These are phyloP conservation scores for Sclerotinia subarctica DNA, from an alignment of 2,329 filamentous ascomycete genomes.

Conservation along the genomic window DNA sequence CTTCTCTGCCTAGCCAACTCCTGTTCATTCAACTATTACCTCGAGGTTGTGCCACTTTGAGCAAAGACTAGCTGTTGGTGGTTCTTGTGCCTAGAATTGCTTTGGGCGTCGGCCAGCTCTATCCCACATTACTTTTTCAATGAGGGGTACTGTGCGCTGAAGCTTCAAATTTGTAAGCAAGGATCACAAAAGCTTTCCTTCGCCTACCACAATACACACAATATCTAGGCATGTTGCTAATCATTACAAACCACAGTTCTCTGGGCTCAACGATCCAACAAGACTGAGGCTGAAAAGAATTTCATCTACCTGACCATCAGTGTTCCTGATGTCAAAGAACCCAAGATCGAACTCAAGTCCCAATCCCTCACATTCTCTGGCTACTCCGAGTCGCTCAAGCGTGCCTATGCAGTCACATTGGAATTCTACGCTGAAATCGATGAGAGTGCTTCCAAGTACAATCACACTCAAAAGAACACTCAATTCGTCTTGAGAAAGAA, in stretches of 20 bases:
- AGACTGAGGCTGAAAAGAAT: constrained; percentile 79
- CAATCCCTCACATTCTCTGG: constrained; percentile 78
- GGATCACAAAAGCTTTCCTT: neutral
- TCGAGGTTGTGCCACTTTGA: neutral
- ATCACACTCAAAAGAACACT: constrained; percentile 84
- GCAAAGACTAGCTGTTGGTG: neutral
- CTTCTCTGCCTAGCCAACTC: neutral
- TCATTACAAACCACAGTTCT: constrained; percentile 60
- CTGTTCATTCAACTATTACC: neutral
- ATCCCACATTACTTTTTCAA: constrained; percentile 10
- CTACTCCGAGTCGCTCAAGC: constrained; percentile 78
- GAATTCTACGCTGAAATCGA: constrained; percentile 92
- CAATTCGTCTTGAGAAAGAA: constrained; percentile 96
- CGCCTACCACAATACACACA: neutral
- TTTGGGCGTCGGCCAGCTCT: neutral
- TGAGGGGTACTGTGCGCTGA: constrained; percentile 15
- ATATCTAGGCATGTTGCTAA: neutral
- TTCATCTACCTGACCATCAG: constrained; percentile 90
- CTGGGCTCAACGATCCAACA: constrained; percentile 95
- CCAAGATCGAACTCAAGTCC: constrained; percentile 81
- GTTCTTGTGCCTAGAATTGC: neutral
- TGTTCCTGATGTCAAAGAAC: constrained; percentile 78
- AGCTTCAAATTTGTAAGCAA: constrained; percentile 13
- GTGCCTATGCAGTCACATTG: constrained; percentile 79
- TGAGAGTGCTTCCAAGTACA: constrained; percentile 74